Conservation (phyloP, 371 early-diverging fungal genomes). For the Mortierella sp. region DNA sequence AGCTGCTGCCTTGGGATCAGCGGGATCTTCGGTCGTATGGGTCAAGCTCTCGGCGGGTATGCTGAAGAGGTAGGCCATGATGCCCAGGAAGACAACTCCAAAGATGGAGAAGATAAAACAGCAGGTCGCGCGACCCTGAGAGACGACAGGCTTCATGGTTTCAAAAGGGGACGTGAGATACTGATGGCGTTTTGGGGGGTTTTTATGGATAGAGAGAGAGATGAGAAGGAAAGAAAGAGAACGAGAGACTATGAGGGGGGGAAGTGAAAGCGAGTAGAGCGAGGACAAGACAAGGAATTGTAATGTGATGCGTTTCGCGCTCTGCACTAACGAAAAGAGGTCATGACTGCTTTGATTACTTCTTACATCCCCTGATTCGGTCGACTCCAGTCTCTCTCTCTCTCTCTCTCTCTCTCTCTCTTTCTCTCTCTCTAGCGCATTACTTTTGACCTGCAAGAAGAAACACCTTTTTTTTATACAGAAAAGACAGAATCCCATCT, state of each 20-base stretch:
- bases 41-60: slow-evolving; percentile 47
- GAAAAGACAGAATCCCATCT: too few species aligned
- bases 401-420: neutral
- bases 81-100: slow-evolving; percentile 52
- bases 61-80: slow-evolving; percentile 45
- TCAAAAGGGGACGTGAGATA: neutral
- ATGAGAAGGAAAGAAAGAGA: slow-evolving; percentile 1
- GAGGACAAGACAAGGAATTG: too few species aligned
- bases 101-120: slow-evolving; percentile 49
- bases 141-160: slow-evolving; percentile 52
- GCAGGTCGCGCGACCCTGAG: slow-evolving; percentile 36
- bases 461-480: too few species aligned
- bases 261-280: too few species aligned
- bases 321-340: too few species aligned
- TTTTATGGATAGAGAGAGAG: neutral
- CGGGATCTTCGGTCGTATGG: slow-evolving; percentile 33
- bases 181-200: neutral
- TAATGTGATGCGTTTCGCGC: too few species aligned
- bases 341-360: too few species aligned
- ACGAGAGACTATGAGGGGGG: too few species aligned
- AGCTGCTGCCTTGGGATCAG: slow-evolving; percentile 42
- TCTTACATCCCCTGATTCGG: too few species aligned
- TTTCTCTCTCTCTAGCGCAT: too few species aligned
- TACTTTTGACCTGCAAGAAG: too few species aligned
- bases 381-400: too few species aligned